Evolutionary conservation across 768 basidiomycete species (phyloP), one percentile per base, ranked within the genome.

Genomic region (Pleurotus sapidus): DNA sequence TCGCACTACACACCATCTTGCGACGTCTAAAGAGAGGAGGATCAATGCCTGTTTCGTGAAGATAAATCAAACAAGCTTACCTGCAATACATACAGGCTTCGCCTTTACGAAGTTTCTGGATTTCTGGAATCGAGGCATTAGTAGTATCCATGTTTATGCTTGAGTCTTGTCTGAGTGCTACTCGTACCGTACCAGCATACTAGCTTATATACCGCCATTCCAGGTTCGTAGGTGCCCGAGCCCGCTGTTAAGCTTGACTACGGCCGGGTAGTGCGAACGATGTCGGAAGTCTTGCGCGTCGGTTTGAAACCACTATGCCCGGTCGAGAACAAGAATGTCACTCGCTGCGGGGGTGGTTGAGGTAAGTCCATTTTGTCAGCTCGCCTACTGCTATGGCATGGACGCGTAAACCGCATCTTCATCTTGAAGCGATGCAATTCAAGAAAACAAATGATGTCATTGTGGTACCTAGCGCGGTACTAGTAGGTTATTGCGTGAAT

Each of bases 61-160:
- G 1, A 34, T 34, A 25, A 7, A 24, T 25, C 4, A 49, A 6
- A 49, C 23, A 49, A 49, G 24, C 27, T 1, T 30, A 56, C 55
- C 55, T 56, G 55, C 55, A 56, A 17, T 56, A 34, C 55, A 56
- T 47, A 23, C 55, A 56, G 6, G 55, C 55, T 45, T 56, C 34
- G 11, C 55, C 55, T 53, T 53, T 53, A 27, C 55, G 55, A 11
- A 45, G 55, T 23, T 46, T 46, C 8, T 15, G 27, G n/a, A 27
- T 14, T 45, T 56, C 43, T 17, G 38, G 20, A 27, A 43, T 24
- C 27, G 12, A 30, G 25, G 50, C 8, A 40, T n/a, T 56, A 7
- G 43, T 46, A 14, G 20, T 9, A 17, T 42, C 38, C 23, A 40
- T 24, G 37, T 1, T 27, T 14, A 40, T 24, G 37, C 2, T 27